Evolutionary conservation across 257 asterid species (phyloP).

Genomic region (Forsythia viridissima): DNA sequence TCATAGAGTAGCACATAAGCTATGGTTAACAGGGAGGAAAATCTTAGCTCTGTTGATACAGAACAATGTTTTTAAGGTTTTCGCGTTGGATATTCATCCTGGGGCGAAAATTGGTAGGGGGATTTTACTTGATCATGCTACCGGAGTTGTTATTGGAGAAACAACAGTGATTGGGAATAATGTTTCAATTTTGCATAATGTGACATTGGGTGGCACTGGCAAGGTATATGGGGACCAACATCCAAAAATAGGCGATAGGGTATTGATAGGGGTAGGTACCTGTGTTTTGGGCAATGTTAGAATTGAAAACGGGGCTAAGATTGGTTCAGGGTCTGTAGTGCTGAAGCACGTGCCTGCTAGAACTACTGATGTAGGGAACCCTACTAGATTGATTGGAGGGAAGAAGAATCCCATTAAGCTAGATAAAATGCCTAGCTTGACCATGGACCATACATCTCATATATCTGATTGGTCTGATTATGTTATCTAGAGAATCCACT

Average conservation of each 20-base stretch:
- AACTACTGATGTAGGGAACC: slow-evolving; percentile 58
- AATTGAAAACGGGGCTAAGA: slow-evolving; percentile 51
- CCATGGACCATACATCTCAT: slow-evolving; percentile 56
- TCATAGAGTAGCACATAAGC: slow-evolving; percentile 43
- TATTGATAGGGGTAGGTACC: slow-evolving; percentile 55
- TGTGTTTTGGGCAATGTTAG: slow-evolving; percentile 56
- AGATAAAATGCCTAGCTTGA: slow-evolving; percentile 46
- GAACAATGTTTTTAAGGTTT: slow-evolving; percentile 45
- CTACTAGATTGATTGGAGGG: slow-evolving; percentile 56
- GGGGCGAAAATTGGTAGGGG: slow-evolving; percentile 57
- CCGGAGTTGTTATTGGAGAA: slow-evolving; percentile 55
- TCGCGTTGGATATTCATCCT: slow-evolving; percentile 56
- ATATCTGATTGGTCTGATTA: slow-evolving; percentile 49
- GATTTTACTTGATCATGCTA: slow-evolving; percentile 53
- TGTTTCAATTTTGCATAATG: slow-evolving; percentile 54
- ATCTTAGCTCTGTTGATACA: slow-evolving; percentile 46
- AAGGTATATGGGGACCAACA: slow-evolving; percentile 48
- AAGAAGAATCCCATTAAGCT: slow-evolving; percentile 43
- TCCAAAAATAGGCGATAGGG: slow-evolving; percentile 55
- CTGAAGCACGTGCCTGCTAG: slow-evolving; percentile 48
- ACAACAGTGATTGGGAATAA: slow-evolving; percentile 54
- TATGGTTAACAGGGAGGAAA: slow-evolving; percentile 45
- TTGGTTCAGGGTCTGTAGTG: slow-evolving; percentile 57
- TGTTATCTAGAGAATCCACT: slow-evolving; percentile 31
- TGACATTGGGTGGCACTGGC: slow-evolving; percentile 61